These are phyloP conservation scores for Fusarium armeniacum DNA, from an alignment of 2,329 filamentous ascomycete genomes.

Conservation along the genomic window DNA sequence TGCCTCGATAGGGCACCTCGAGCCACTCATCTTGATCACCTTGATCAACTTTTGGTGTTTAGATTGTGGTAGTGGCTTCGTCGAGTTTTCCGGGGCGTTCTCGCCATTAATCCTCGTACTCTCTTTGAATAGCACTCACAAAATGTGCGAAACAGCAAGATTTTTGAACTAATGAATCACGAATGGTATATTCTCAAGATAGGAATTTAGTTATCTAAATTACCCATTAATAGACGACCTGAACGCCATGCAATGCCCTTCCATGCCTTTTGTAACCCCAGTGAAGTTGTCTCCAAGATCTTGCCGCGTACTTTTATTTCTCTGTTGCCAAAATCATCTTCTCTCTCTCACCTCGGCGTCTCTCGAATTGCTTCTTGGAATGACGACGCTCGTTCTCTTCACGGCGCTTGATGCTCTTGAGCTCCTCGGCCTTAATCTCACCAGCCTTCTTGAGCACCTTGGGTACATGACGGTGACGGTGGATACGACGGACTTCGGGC, in stretches of 20 bases:
- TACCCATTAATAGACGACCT: conserved; percentile 44
- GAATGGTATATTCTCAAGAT: conserved; percentile 44
- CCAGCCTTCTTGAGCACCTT: conserved; percentile 95
- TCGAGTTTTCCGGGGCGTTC: neutral
- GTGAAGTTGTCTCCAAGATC: conserved; percentile 27
- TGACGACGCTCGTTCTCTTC: conserved; percentile 97
- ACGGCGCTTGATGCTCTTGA: conserved; percentile 87
- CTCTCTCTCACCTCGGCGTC: conserved; percentile 84
- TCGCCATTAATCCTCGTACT: neutral
- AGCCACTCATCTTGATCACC: no score
- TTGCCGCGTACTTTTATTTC: conserved; percentile 57
- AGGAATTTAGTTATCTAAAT: conserved; percentile 32
- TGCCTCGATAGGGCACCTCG: neutral
- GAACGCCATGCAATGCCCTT: conserved; percentile 56
- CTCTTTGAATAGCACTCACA: neutral
- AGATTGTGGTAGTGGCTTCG: no score
- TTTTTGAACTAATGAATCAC: conserved; percentile 4
- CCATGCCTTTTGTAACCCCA: conserved; percentile 41
- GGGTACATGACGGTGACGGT: conserved; percentile 90
- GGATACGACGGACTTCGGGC: conserved; percentile 94
- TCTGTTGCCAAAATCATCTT: conserved; percentile 86
- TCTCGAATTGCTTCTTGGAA: conserved; percentile 83
- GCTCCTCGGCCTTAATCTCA: conserved; percentile 93
- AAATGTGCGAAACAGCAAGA: neutral
- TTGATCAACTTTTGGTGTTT: no score